Evolutionary conservation across 192 early-diverging fungal species (phyloP), one percentile per base, ranked within the genome.

Genomic region (Coemansia sp.): DNA sequence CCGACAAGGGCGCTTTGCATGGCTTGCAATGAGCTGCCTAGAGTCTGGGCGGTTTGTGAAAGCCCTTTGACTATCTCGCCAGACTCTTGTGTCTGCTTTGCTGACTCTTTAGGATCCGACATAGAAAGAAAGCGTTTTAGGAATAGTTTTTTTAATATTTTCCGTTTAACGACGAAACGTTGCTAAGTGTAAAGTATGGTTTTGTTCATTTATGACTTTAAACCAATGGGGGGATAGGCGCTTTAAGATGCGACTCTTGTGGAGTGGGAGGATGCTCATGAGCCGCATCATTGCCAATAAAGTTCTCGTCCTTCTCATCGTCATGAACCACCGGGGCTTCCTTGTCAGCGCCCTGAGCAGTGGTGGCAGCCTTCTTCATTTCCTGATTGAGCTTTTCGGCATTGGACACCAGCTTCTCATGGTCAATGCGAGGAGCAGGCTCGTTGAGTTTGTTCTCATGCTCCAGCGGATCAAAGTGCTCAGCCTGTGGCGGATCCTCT

Each of bases 381-480:
- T 56, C 61, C 42, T 42, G 23, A 46, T 64, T 51, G 12, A 67
- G 60, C 34, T 53, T 64, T 2, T 58, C 54, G n/a, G 66, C 58
- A 16, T 76, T 59, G 3, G 66, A 64, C 54, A 62, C 62, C 31
- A 76, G 58, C 57, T 69, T 64, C 49, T 76, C 74, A 36, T 77
- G 67, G 56, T 77, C 68, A 46, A 77, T 66, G 54, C 60, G 62
- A 11, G 74, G 74, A 0, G 69, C 74, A 14, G 74, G 68, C 56
- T 71, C 68, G 16, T 77, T 77, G 55, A 77, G 74, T 57, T 77
- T 71, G 53, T 77, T 71, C 39, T 77, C 74, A 14, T 77, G 63
- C 68, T 77, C 69, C 45, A 71, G 60, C 39, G 68, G 74, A 41
- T 77, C 74, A 61, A 77, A 55, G 60, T 77, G 69, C 58, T 77